A percentile compares a stretch with the other conserved stretches of the same genome.
Conservation (phyloP, 495 filamentous ascomycete genomes). For the Friedmanniomyces endolithicus region DNA sequence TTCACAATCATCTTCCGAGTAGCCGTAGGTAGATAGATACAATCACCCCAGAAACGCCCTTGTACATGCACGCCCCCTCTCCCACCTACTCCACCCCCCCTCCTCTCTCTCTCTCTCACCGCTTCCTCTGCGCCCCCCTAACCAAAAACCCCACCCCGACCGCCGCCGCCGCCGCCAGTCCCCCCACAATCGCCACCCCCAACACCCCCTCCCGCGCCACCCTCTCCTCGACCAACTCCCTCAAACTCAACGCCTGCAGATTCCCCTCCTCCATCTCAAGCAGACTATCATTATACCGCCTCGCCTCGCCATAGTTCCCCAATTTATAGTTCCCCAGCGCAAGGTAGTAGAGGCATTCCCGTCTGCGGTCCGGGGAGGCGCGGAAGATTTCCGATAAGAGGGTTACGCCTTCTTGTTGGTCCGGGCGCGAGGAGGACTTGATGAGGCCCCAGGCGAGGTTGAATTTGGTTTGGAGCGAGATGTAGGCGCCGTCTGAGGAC, state of each 20-base stretch:
- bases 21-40: too few species aligned
- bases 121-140: conserved; percentile 48
- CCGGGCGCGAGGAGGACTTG: conserved; percentile 67
- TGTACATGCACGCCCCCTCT: conserved; percentile 1
- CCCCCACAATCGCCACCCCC: conserved; percentile 93
- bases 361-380: conserved; percentile 72
- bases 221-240: conserved; percentile 82
- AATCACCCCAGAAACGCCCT: not conserved
- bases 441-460: conserved; percentile 99
- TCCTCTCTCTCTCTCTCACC: not conserved
- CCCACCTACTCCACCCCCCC: too few species aligned
- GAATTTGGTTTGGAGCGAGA: conserved; percentile 96
- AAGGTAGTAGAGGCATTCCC: conserved; percentile 96
- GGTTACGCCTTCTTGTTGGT: conserved; percentile 91
- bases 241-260: conserved; percentile 74
- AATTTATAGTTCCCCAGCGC: conserved; percentile 95
- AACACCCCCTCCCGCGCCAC: conserved; percentile 87
- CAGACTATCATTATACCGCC: conserved; percentile 84
- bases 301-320: conserved; percentile 88
- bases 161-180: conserved; percentile 84
- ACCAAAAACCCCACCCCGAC: conserved; percentile 70
- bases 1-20: too few species aligned
- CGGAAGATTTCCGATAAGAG: conserved; percentile 96
- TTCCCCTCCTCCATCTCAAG: conserved; percentile 82
- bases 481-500: conserved; percentile 87